Base-by-base conservation (phyloP, 352 stramenopile species). In the Thalassiosira ordinaria region DNA sequence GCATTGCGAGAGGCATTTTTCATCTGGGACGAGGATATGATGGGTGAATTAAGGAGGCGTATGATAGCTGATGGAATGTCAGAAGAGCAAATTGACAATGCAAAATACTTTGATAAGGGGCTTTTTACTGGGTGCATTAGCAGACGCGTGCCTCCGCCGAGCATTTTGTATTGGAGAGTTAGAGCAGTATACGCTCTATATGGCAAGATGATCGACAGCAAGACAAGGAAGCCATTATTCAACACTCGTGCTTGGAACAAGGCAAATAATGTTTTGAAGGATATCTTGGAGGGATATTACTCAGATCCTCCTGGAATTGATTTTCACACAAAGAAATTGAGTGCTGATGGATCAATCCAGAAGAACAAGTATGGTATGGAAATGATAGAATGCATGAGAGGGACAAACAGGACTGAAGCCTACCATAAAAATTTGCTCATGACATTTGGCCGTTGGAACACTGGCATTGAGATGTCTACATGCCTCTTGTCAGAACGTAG, bases 261-360 rank as follows among this genome's bases (percentile, higher is more conserved):
- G 47, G 82, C 77, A 9, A 81, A 89, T 26, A 74, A 84, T 52
- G 18, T 89, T 3, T 49, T 89, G 31, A 68, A 76, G 27, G 77
- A 86, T 52, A 82, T 89, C 24, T 37, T 84, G 9, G 0, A 18
- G 31, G 82, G 77, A 4, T 78, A 69, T 61, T 80, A 77, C 26
- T 89, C 73, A 33, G 83, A 89, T 61, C 83, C 83, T 29, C 76
- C 74, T 39, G 78, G 60, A 47, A 47, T 60, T 41, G 29, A 61
- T 41, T 60, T 86, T 22, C 79, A 87, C 69, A 63, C 37, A 41
- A 62, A 69, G 65, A 51, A 53, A 49, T 22, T 80, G 61, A 37
- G 47, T 52, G 20, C 13, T 49, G 44, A 81, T 59, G 46, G 70
- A 61, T 41, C 29, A 35, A 14, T 63, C n/a, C 57, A 59, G 26